Evolutionary conservation across 2,329 filamentous ascomycete species (phyloP).

Genomic region (Coniochaeta pulveracea): DNA sequence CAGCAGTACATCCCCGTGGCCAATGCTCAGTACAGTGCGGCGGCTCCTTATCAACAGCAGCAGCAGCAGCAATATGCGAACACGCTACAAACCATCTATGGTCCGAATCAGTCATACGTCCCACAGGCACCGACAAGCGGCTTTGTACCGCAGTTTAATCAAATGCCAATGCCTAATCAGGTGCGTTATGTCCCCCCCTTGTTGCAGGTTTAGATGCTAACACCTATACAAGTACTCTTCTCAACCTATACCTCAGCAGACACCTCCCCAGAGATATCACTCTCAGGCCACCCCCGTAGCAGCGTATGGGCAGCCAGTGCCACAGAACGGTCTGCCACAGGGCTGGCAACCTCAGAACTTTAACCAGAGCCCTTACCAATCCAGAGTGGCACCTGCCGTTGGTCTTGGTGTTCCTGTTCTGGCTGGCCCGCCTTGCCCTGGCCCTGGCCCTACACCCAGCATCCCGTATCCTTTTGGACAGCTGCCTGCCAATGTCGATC

Average conservation of each 20-base stretch:
- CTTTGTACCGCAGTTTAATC: constrained; percentile 32
- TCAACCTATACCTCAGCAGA: constrained; percentile 16
- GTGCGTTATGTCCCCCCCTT: constrained; percentile 8
- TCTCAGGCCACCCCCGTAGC: constrained; percentile 21
- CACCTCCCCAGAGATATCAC: constrained; percentile 19
- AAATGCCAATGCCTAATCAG: constrained; percentile 36
- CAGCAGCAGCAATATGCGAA: constrained; percentile 34
- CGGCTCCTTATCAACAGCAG: constrained; percentile 16
- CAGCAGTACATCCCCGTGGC: constrained; percentile 40
- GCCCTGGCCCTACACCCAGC: too few species aligned
- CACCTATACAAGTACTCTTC: constrained; percentile 19
- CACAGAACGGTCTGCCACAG: constrained; percentile 20
- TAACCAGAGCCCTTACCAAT: constrained; percentile 17
- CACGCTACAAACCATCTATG: constrained; percentile 35
- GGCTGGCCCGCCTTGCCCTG: constrained; percentile 11
- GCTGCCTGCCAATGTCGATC: constrained; percentile 57
- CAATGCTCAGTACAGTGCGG: constrained; percentile 27
- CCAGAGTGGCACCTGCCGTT: constrained; percentile 13
- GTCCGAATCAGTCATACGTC: constrained; percentile 29
- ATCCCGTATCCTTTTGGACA: constrained; percentile 70
- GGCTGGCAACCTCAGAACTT: constrained; percentile 20
- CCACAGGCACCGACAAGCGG: constrained; percentile 22
- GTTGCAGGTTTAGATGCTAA: constrained; percentile 4
- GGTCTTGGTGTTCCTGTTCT: constrained; percentile 13
- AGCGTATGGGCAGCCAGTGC: constrained; percentile 22